These are phyloP conservation scores for Athelia sp. DNA, from an alignment of 1,284 basidiomycete genomes.

Conservation along the genomic window DNA sequence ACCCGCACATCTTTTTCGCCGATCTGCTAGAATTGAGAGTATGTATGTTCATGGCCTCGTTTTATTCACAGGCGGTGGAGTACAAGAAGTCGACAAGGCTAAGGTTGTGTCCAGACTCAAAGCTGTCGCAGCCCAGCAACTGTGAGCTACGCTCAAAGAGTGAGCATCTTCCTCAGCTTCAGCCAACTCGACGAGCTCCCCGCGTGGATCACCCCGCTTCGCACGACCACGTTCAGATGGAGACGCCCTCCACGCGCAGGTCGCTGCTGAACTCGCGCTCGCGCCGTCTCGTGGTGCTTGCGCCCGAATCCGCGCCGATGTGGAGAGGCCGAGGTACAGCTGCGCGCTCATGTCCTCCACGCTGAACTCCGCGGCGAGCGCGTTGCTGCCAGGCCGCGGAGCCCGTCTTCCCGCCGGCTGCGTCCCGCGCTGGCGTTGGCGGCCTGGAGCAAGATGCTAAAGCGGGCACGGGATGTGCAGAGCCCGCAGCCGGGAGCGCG, in stretches of 20 bases:
- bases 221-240: constrained; percentile 30
- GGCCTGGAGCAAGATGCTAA: constrained; percentile 18
- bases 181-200: not conserved
- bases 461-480: constrained; percentile 45
- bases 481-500: constrained; percentile 64
- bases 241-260: constrained; percentile 38
- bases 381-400: constrained; percentile 15
- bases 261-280: constrained; percentile 30
- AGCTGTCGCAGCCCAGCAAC: too few species aligned
- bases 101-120: too few species aligned
- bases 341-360: constrained; percentile 25
- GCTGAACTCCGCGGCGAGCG: constrained; percentile 20
- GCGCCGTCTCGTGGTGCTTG: constrained; percentile 31
- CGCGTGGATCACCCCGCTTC: not conserved
- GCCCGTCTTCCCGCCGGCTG: constrained; percentile 8
- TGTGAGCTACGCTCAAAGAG: too few species aligned
- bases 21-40: too few species aligned
- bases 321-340: constrained; percentile 26
- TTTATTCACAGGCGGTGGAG: too few species aligned
- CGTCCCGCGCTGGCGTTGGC: constrained; percentile 1
- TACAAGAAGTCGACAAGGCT: too few species aligned
- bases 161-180: not conserved
- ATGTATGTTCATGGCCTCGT: too few species aligned
- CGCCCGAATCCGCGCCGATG: constrained; percentile 36
- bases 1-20: too few species aligned